Evolutionary conservation across 352 stramenopile species (phyloP).

Genomic region (Pythium brassicae): DNA sequence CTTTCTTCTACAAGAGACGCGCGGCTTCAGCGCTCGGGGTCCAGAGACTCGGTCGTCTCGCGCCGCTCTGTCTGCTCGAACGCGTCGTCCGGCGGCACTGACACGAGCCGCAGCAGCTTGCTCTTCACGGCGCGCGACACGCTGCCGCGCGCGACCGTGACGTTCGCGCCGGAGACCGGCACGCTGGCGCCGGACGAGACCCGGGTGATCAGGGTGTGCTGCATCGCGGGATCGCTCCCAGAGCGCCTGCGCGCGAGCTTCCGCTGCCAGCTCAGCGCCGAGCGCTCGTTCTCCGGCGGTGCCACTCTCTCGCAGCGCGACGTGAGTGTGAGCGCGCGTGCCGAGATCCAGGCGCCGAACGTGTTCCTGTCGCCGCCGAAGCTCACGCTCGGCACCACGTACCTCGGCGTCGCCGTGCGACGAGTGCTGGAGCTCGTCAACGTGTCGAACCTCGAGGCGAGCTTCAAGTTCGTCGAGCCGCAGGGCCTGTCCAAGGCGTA

Average conservation of each 20-base stretch:
- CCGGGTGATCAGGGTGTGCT: constrained; percentile 34
- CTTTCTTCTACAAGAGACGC: not conserved
- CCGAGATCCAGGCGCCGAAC: constrained; percentile 74
- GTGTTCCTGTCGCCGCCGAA: constrained; percentile 57
- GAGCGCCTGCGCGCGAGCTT: constrained; percentile 60
- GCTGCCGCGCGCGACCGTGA: constrained; percentile 35
- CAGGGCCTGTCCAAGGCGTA: constrained; percentile 47
- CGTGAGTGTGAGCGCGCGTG: constrained; percentile 43
- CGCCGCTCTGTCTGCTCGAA: constrained; percentile 24
- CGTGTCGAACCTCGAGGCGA: constrained; percentile 70
- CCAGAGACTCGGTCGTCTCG: constrained; percentile 51
- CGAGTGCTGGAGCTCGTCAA: constrained; percentile 62
- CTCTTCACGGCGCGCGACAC: constrained; percentile 39
- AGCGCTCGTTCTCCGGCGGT: constrained; percentile 19
- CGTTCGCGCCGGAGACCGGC: constrained; percentile 45
- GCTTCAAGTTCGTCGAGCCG: constrained; percentile 73
- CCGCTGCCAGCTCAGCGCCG: constrained; percentile 28
- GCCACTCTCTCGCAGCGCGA: not conserved
- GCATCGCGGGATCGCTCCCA: constrained; percentile 44
- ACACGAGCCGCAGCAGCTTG: constrained; percentile 34
- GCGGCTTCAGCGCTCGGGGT: constrained; percentile 30
- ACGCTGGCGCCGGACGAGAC: constrained; percentile 35
- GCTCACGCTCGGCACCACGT: constrained; percentile 55
- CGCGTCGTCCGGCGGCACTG: constrained; percentile 26
- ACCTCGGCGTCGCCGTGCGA: constrained; percentile 50